phyloP scores from a whole-genome alignment of 2,329 filamentous ascomycete genomes.

The Beauveria sp. region DNA sequence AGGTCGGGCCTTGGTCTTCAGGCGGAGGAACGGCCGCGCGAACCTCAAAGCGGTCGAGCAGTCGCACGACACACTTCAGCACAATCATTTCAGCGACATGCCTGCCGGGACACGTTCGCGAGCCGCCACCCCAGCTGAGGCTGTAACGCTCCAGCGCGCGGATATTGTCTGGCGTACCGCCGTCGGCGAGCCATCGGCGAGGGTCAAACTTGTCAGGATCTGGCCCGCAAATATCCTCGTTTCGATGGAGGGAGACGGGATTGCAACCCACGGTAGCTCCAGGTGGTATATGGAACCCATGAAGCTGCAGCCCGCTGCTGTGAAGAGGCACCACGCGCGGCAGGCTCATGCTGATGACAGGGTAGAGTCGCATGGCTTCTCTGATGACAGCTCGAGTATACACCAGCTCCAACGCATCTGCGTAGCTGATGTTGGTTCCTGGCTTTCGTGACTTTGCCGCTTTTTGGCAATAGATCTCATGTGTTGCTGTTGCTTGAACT shows the following conservation, averaged over 20 bases:
- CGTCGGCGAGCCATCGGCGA: slow-evolving; percentile 35
- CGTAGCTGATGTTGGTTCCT: slow-evolving; percentile 12
- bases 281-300: slow-evolving; percentile 33
- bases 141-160: slow-evolving; percentile 40
- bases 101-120: slow-evolving; percentile 41
- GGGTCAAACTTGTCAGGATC: slow-evolving; percentile 38
- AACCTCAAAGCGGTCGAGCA: slow-evolving; percentile 39
- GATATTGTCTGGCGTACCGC: slow-evolving; percentile 11
- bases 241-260: slow-evolving; percentile 42
- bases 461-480: slow-evolving; percentile 21
- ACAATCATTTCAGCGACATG: slow-evolving; percentile 44
- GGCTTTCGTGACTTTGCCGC: slow-evolving; percentile 8
- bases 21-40: slow-evolving; percentile 28
- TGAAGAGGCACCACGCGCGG: slow-evolving; percentile 34
- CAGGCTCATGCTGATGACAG: slow-evolving; percentile 44
- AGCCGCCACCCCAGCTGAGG: slow-evolving; percentile 45
- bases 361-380: slow-evolving; percentile 42
- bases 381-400: slow-evolving; percentile 40
- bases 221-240: slow-evolving; percentile 39
- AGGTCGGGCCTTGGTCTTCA: slow-evolving; percentile 32
- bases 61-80: slow-evolving; percentile 31
- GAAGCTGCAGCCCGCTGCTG: slow-evolving; percentile 25
- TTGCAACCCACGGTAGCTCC: slow-evolving; percentile 44
- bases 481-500: slow-evolving; percentile 25
- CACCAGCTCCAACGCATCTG: slow-evolving; percentile 16